Evolutionary conservation across 345 rosid species (phyloP).

Genomic region (Moricandia moricandioides): DNA sequence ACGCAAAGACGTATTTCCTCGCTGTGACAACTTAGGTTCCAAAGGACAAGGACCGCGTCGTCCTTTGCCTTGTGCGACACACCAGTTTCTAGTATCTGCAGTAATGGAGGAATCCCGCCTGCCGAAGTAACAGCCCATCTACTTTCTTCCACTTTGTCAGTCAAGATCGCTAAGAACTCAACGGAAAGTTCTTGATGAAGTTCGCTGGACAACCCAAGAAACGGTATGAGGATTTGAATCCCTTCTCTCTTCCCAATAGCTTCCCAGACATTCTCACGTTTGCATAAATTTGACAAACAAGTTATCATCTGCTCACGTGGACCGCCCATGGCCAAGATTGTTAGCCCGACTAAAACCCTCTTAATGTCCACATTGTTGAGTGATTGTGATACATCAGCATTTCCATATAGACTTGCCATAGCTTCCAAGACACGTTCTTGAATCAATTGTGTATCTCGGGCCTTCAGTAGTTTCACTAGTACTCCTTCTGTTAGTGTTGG

Average conservation of each 20-base stretch:
- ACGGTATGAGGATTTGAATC: slow-evolving; percentile 69
- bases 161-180: slow-evolving; percentile 65
- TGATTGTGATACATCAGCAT: slow-evolving; percentile 45
- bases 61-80: slow-evolving; percentile 74
- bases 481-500: slow-evolving; percentile 55
- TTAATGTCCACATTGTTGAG: slow-evolving; percentile 68
- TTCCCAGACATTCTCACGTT: slow-evolving; percentile 64
- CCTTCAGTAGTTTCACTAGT: slow-evolving; percentile 59
- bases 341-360: slow-evolving; percentile 66
- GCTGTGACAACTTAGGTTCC: slow-evolving; percentile 76
- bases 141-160: slow-evolving; percentile 80
- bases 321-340: slow-evolving; percentile 56
- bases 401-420: slow-evolving; percentile 81
- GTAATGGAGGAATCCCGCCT: slow-evolving; percentile 91
- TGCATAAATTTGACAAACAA: slow-evolving; percentile 58
- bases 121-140: slow-evolving; percentile 96
- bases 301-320: slow-evolving; percentile 60
- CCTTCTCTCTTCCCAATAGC: slow-evolving; percentile 85
- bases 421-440: slow-evolving; percentile 90
- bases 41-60: slow-evolving; percentile 66
- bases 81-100: slow-evolving; percentile 69
- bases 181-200: slow-evolving; percentile 77
- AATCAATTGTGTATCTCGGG: slow-evolving; percentile 58
- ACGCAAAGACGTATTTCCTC: slow-evolving; percentile 83
- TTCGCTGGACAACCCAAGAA: slow-evolving; percentile 81